Evolutionary conservation across 2,329 filamentous ascomycete genomes (phyloP).

Genomic region (Knufia petricola): DNA sequence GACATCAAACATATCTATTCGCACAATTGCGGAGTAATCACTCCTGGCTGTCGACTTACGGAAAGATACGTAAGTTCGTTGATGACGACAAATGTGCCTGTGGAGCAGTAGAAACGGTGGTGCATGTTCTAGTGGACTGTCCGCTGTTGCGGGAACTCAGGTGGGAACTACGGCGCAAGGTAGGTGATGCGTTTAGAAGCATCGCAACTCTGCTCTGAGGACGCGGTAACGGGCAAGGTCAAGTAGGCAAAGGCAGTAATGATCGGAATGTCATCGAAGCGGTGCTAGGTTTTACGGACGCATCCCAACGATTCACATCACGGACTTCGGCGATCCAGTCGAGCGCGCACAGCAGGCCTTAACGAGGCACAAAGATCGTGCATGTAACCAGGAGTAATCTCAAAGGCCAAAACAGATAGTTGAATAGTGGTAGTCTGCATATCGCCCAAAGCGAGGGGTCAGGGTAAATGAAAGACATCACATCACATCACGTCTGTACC

Average conservation of each 20-base stretch:
- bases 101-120: slow-evolving; percentile 19
- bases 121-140: slow-evolving; percentile 21
- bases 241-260: slow-evolving; percentile 5
- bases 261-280: slow-evolving; percentile 10
- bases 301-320: slow-evolving; percentile 13
- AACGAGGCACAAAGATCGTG: slow-evolving; percentile 7
- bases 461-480: slow-evolving; percentile 2
- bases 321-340: slow-evolving; percentile 8
- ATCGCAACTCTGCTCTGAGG: slow-evolving; percentile 23
- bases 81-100: slow-evolving; percentile 18
- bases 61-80: slow-evolving; percentile 9
- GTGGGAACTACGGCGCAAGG: slow-evolving; percentile 12
- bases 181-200: slow-evolving; percentile 20
- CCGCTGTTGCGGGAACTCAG: slow-evolving; percentile 19
- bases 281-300: slow-evolving; percentile 13
- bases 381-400: slow-evolving; percentile 3
- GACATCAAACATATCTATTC: slow-evolving; percentile 17
- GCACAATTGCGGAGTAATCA: slow-evolving; percentile 21
- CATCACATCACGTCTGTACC: too few species aligned
- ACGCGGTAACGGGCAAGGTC: slow-evolving; percentile 15
- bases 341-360: not conserved
- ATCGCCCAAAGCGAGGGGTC: not conserved
- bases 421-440: not conserved
- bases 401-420: not conserved
- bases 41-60: slow-evolving; percentile 18